These are phyloP conservation scores for Lithohypha guttulata DNA, from an alignment of 2,329 filamentous ascomycete genomes.

Conservation along the genomic window DNA sequence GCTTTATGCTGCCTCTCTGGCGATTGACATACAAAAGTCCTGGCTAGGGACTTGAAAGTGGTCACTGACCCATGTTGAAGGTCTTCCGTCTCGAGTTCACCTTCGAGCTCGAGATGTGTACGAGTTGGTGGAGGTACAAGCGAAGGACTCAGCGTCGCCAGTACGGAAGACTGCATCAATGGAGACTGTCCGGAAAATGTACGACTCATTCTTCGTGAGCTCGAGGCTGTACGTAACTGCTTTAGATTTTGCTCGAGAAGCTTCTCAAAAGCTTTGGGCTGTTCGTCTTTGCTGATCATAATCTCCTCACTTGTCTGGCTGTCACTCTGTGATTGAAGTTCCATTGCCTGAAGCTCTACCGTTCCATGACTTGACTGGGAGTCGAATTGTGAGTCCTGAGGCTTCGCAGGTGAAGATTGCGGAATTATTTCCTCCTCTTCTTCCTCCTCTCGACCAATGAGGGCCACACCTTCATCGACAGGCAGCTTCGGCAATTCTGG, in stretches of 20 bases:
- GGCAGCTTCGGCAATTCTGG: constrained; percentile 18
- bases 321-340: not conserved
- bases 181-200: constrained; percentile 11
- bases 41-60: constrained; percentile 2
- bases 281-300: constrained; percentile 12
- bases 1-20: constrained; percentile 11
- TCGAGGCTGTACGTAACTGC: constrained; percentile 25
- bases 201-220: not conserved
- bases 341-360: not conserved
- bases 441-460: too few relatives aligned
- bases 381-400: not conserved
- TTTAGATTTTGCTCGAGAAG: constrained; percentile 29
- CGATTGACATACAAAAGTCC: constrained; percentile 14
- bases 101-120: too few relatives aligned
- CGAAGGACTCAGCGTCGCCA: constrained; percentile 9
- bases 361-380: constrained; percentile 7
- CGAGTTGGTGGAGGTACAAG: too few relatives aligned
- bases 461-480: constrained; percentile 13
- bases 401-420: constrained; percentile 17
- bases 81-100: too few relatives aligned
- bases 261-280: constrained; percentile 24
- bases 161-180: constrained; percentile 11
- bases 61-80: too few relatives aligned
- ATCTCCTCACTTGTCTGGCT: not conserved
- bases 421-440: constrained; percentile 11